Base-by-base conservation (phyloP, 2,329 filamentous ascomycete species). In the Aspergillus sp. region DNA sequence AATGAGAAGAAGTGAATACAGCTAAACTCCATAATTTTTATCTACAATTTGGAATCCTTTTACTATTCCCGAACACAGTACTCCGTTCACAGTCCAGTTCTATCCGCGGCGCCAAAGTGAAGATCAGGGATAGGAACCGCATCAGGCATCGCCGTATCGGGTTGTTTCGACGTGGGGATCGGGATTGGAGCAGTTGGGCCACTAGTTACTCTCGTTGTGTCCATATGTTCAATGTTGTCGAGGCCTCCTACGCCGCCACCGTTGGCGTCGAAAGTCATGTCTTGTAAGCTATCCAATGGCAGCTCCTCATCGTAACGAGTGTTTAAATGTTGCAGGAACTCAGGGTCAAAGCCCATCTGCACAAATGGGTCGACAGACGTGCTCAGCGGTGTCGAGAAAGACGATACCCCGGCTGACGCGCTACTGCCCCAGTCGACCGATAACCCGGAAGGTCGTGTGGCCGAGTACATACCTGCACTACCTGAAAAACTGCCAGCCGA, bases 301-400 rank as follows among this genome's bases (percentile, higher is more conserved):
- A 75, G 55, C 33, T 72, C 51, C 34, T 54, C 68, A n/a, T 67
- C 70, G 56, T 74, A 73, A 39, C 65, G 66, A 27, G 71, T 64
- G 34, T 72, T 73, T 34, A 75, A 55, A 51, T 68, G 69, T 53
- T 74, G 73, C 56, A 77, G 57, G 47, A 75, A 73, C 13, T 70
- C 69, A 5, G 71, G 70, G 27, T 77, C 74, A 50, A 75, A 76
- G 5, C 72, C 73, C 67, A 75, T 73, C 56, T 73, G 71, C 40
- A 71, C 66, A 40, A 75, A 66, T 3, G 72, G 68, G 51, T 76
- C 73, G 56, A 65, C 58, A 24, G 68, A 61, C 27, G 61, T 63
- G 40, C 61, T 69, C 9, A 65, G 59, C n/a, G 70, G 70, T 24
- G 70, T 67, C 13, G 73, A 73, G 8, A 70, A 69, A 20, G 73